Evolutionary conservation across 768 basidiomycete species (phyloP), one percentile per base, ranked within the genome.

Genomic region (Mycena galopus): DNA sequence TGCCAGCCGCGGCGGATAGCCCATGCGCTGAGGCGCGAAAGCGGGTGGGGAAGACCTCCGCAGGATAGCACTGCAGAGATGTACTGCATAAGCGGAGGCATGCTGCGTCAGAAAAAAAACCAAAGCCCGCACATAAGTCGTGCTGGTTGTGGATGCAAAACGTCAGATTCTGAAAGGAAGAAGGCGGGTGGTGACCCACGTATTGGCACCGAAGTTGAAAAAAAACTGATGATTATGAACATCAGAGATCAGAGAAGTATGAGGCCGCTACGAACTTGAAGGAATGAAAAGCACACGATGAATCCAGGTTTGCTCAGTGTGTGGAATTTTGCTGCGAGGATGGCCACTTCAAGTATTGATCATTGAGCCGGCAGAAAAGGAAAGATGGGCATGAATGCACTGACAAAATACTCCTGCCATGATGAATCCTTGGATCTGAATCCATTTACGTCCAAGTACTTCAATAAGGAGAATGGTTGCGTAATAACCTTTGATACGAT

Each of bases 141-240:
- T 91, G 17, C 87, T 89, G 30, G 16, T 21, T 30, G n/a, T 9
- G 25, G 59, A 57, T 19, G 19, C 37, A 57, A 57, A 14, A 60
- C n/a, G 12, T 27, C 25, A 60, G 57, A 6, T 66, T 32, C n/a
- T 21, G 58, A 69, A 27, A 23, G 35, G 42, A 51, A 59, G 32
- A 27, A 23, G 25, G 12, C 8, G 39, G 11, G 39, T 39, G 39
- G 21, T 47, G 29, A 81, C 89, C 73, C 77, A 91, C 87, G 89
- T 83, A 77, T 93, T 94, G 4, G 92, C 91, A 23, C 93, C 93
- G 76, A 93, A 94, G 83, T 94, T 94, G 86, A 94, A 94, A 86
- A 94, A 93, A 84, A 93, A 93, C 85, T 90, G 71, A 71, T 32
- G 19, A 61, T 72, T 10, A n/a, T 16, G 17, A 9, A 2, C 2